Conservation (phyloP, 164 flowering plant species). For the Santalum album region DNA sequence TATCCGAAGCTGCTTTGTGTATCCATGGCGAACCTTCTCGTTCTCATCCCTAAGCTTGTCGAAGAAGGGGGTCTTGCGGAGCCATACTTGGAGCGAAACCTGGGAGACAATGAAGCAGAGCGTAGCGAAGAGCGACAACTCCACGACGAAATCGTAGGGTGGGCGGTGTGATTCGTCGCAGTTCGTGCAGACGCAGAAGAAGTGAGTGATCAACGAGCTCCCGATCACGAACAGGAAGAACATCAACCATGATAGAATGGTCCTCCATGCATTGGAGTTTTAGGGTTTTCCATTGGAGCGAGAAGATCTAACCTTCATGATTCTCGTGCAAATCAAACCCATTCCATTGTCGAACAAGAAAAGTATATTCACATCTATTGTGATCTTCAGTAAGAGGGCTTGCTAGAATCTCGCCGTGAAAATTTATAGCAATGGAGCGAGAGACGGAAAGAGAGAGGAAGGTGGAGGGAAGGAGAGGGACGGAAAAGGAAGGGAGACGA, state of each 20-base stretch:
- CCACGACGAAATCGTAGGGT: neutral
- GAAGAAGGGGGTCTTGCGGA: neutral
- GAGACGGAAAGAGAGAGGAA: no score
- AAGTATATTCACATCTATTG: no score
- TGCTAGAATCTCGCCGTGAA: no score
- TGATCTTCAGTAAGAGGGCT: no score
- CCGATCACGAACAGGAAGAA: neutral
- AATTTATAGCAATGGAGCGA: no score
- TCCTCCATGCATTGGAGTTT: neutral
- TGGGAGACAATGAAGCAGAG: neutral
- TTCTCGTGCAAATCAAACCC: no score
- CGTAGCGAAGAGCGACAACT: neutral
- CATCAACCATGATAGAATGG: neutral
- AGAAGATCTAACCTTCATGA: no score
- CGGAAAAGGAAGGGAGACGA: no score
- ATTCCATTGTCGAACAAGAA: no score
- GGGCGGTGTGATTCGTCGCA: neutral
- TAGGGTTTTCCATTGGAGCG: no score
- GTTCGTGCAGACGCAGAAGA: neutral
- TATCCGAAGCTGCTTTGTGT: neutral
- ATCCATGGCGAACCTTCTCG: neutral
- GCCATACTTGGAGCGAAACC: neutral
- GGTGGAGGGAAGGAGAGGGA: no score
- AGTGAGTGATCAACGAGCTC: neutral
- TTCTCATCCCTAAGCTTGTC: neutral